Base-by-base conservation (phyloP, 1,284 basidiomycete species). In the Mycosarcoma maydis region DNA sequence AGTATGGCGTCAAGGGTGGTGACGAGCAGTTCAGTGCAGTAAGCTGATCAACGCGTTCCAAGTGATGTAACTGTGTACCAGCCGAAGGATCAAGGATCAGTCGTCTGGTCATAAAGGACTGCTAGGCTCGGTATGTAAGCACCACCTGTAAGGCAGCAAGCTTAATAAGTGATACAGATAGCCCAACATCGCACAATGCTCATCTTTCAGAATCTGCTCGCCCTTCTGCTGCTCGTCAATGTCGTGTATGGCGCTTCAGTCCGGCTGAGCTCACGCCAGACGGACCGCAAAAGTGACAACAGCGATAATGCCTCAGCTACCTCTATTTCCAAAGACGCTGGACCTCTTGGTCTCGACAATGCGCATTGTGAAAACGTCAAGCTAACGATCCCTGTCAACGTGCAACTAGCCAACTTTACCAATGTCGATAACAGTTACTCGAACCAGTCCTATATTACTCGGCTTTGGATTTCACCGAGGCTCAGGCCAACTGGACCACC, bases 261-360 rank as follows among this genome's bases (percentile, higher is more conserved):
- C 48, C 39, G 42, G 6, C 47, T 62, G 20, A 46, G 45, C 8
- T 17, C 46, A 16, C 50, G 58, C 13, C 37, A 54, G 33, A 23
- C 9, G 23, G 17, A 19, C 26, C 20, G 7, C 34, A 30, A 17
- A 24, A 22, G 3, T 44, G 6, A 17, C 43, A 23, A 23, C 27
- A n/a, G n/a, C n/a, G n/a, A n/a, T n/a, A n/a, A n/a, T n/a, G n/a
- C n/a, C n/a, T n/a, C n/a, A n/a, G 22, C 32, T 24, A 23, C 34
- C 39, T 26, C 23, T 36, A 26, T 17, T 26, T 58, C 65, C n/a
- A 32, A 34, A 14, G 39, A 49, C 26, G n/a, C 36, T 6, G 73
- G 73, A 13, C 66, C 73, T 2, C 59, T 60, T 17, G 71, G 73
- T 26, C 60, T 75, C 6, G 6, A 39, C 52, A 75, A 75, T 22